Percentiles rank a stretch among this genome's conserved stretches.
Evolutionary conservation across 371 early-diverging fungal species (phyloP).

Genomic region (Actinomucor elegans): DNA sequence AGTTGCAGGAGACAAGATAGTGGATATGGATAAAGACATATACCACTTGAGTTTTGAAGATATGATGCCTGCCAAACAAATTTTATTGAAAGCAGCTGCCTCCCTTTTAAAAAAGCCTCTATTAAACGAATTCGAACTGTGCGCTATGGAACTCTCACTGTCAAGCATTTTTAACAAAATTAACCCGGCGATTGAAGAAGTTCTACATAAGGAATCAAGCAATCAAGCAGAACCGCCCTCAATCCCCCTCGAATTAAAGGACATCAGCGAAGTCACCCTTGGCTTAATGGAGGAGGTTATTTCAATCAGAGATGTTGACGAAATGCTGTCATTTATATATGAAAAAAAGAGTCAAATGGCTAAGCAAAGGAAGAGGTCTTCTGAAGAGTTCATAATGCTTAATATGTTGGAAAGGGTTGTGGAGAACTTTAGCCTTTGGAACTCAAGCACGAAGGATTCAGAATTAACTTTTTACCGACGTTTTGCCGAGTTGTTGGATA

Average conservation of each 20-base stretch:
- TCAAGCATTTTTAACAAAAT: slow-evolving; percentile 7
- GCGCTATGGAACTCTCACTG: slow-evolving; percentile 5
- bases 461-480: slow-evolving; percentile 14
- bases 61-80: slow-evolving; percentile 10
- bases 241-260: slow-evolving; percentile 9
- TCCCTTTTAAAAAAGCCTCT: slow-evolving; percentile 10
- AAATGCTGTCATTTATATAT: slow-evolving; percentile 13
- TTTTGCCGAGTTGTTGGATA: slow-evolving; percentile 12
- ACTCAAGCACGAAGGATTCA: slow-evolving; percentile 9
- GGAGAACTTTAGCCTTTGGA: slow-evolving; percentile 18
- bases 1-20: slow-evolving; percentile 5
- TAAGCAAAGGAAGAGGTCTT: slow-evolving; percentile 11
- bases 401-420: slow-evolving; percentile 12
- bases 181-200: slow-evolving; percentile 12
- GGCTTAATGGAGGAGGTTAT: slow-evolving; percentile 13
- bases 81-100: slow-evolving; percentile 9
- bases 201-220: slow-evolving; percentile 4
- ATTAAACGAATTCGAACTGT: background rate
- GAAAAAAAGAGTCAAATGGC: slow-evolving; percentile 14
- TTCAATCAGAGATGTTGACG: slow-evolving; percentile 14
- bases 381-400: slow-evolving; percentile 12
- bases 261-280: slow-evolving; percentile 7
- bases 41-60: slow-evolving; percentile 12
- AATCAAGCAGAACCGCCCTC: slow-evolving; percentile 8
- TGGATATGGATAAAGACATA: slow-evolving; percentile 6